Conservation (phyloP, 1,139 yeast species). For the Pichia sp. region DNA sequence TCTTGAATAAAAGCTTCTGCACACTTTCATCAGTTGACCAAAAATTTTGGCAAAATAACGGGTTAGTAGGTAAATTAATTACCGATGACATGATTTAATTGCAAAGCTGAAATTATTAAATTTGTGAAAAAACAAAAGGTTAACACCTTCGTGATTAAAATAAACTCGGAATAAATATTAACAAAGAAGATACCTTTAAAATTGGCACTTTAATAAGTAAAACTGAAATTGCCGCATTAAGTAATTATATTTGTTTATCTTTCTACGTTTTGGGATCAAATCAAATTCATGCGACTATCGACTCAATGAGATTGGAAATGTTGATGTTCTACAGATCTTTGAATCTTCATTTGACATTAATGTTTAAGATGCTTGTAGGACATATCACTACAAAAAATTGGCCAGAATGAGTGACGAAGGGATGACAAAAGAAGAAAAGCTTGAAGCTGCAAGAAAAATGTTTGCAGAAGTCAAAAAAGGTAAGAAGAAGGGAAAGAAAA, state of each 20-base stretch:
- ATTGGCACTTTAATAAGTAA: too few relatives aligned
- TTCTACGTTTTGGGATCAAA: background rate
- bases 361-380: too few relatives aligned
- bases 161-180: background rate
- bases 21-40: slow-evolving; percentile 32
- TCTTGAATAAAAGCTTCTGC: slow-evolving; percentile 36
- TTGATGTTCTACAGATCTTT: background rate
- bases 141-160: too few relatives aligned
- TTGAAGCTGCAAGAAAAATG: slow-evolving; percentile 49
- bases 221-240: background rate
- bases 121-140: background rate
- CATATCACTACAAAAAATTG: background rate
- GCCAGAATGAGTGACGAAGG: slow-evolving; percentile 21
- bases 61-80: background rate
- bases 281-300: background rate
- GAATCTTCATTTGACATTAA: background rate
- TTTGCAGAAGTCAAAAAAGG: slow-evolving; percentile 44
- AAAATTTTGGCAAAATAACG: slow-evolving; percentile 22
- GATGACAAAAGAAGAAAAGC: slow-evolving; percentile 40
- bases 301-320: background rate
- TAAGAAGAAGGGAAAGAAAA: slow-evolving; percentile 24
- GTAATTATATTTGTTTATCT: background rate
- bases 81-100: background rate
- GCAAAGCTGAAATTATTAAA: background rate
- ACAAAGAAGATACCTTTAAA: background rate